Base-by-base conservation (phyloP, 345 rosid genomes). In the Populus davidiana region DNA sequence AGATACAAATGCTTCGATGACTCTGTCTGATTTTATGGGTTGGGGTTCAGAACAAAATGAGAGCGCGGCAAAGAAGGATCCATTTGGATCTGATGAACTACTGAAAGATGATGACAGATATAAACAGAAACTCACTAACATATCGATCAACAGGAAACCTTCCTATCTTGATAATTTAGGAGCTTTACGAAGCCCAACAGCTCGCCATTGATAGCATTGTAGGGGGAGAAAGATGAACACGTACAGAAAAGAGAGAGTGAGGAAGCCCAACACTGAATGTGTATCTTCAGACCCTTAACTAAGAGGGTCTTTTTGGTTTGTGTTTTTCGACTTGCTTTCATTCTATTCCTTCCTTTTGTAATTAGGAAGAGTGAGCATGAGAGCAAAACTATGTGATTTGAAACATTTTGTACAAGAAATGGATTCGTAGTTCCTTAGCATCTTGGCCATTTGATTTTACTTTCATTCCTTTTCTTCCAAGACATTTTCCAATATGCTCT, bases 1-100 rank as follows among this genome's bases (percentile, higher is more conserved):
- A 5, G 91, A 88, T 6, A 21, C 62, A 7, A 72, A 83, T 2
- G 67, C 72, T 21, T 70, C 90, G 33, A 82, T 81, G 83, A 92
- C 95, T 44, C 78, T 94, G 4, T 86, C 85, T 18, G 98, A 94
- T 83, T 91, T 90, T 63, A 90, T 92, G 89, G 92, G 91, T 47
- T 94, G 98, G 98, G 83, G 83, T 63, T 62, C 67, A 6, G 89
- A 88, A 54, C 83, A 85, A 83, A 81, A 16, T 38, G 88, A 83
- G 25, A 69, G 49, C n/a, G 87, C 83, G 10, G 10, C 66, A 63
- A 85, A 85, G 82, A 86, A 83, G 69, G 90, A 88, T 1, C 1
- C 65, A 20, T 6, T 67, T 14, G 77, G 68, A 73, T 49, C 77
- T 8, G 88, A 83, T 20, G 89, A 82, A 9, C 36, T 70, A 1